Base-by-base conservation (phyloP, 139 green algal genomes). In the Axilococcus clingmanii region DNA sequence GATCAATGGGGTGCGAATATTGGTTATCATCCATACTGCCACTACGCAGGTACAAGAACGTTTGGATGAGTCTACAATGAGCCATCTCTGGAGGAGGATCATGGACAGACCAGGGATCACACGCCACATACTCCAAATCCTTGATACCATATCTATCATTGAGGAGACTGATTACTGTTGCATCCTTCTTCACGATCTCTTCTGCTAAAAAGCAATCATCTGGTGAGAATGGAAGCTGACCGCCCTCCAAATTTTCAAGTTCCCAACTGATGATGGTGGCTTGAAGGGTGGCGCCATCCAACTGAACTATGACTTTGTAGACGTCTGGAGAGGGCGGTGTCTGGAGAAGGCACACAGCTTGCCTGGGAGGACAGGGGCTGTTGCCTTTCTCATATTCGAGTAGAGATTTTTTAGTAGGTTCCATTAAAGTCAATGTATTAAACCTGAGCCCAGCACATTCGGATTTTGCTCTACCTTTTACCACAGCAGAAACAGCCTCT, bases 141-240 rank as follows among this genome's bases (percentile, higher is more conserved):
- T 52, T 76, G 44, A 88, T 74, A 48, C 72, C 65, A 47, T 87
- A 90, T 8, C 75, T 77, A 31, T 86, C 61, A 16, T 9, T 27
- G 51, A 93, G 40, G 25, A 88, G 46, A 37, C 54, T 36, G 29
- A 29, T 20, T 12, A 88, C 54, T 15, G 43, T 23, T 0, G 40
- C 19, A 50, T 81, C 68, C 8, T 48, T 34, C 55, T 78, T 76
- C 20, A 84, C 63, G 42, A 77, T 59, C 7, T 48, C 58, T 72
- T 93, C 83, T 1, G 73, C 72, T 12, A 83, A 55, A 20, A 69
- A 12, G 57, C 69, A 77, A 52, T 93, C 82, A 30, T 85, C 78
- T 17, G 78, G 66, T 4, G 66, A 81, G 29, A 79, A 64, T 37
- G 75, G 77, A 1, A 78, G 75, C 41, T 91, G 77, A 46, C 84